Base-by-base conservation (phyloP, 2,329 filamentous ascomycete species). In the Trichoderma simmonsii region DNA sequence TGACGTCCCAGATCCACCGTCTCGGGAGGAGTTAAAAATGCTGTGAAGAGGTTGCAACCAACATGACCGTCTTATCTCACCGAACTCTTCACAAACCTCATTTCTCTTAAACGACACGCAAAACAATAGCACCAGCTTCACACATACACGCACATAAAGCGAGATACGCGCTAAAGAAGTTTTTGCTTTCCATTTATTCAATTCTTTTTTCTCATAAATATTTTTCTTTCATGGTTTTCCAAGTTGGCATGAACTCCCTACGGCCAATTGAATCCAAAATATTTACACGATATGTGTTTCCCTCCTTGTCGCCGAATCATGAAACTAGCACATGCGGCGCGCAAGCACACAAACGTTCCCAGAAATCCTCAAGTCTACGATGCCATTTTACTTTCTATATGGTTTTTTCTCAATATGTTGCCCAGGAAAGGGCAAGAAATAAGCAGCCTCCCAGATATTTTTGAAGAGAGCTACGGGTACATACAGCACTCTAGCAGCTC, bases 321-420 rank as follows among this genome's bases (percentile, higher is more conserved):
- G 36, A 48, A 24, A 32, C 12, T 14, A 54, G 30, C 71, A 71
- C 71, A 71, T 61, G 61, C 51, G 30, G 56, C 60, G 39, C 57
- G 67, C 67, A 70, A 54, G 64, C 54, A 60, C 36, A 43, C 18
- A 43, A 4, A 43, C 39, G 54, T 26, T 65, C 57, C 60, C 7
- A 18, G 51, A 66, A 51, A 70, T 61, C 48, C 36, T 62, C 54
- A 71, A 73, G 71, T 73, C 71, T 73, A 73, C 71, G 71, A 73
- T 73, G 61, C 71, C 66, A 61, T 72, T 73, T 64, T 71, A 71
- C 70, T 57, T 34, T 66, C 56, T 75, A 72, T 75, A 73, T 56
- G 70, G 64, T 39, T 21, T 39, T 66, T 67, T 67, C 26, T 66
- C 48, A 63, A 67, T 8, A 57, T 43, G 21, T 36, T 32, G 24